phyloP scores from a whole-genome alignment of 225 moss, liverwort and hornwort species.

The Pseudoscleropodium purum region DNA sequence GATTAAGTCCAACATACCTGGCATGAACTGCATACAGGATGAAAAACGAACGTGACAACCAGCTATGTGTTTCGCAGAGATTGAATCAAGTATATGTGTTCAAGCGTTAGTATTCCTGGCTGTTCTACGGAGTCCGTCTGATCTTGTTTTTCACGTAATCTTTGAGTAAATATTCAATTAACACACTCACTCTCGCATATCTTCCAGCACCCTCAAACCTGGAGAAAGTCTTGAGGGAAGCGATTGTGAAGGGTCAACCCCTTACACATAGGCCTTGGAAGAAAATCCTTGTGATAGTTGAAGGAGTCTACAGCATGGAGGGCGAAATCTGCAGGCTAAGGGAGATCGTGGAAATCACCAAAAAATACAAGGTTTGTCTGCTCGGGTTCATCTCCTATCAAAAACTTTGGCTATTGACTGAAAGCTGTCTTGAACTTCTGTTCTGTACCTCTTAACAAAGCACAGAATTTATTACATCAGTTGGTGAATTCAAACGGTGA shows the following conservation, averaged over 20 bases:
- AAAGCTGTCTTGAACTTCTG: background rate
- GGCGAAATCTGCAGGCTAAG: slow-evolving; percentile 75
- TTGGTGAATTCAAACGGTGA: background rate
- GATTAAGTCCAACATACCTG: background rate
- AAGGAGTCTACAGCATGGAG: slow-evolving; percentile 98
- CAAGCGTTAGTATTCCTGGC: background rate
- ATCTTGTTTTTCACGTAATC: background rate
- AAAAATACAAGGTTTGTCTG: slow-evolving; percentile 63
- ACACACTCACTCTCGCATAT: background rate
- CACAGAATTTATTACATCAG: background rate
- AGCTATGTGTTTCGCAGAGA: background rate
- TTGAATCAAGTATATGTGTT: background rate
- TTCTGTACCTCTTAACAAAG: background rate
- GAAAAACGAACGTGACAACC: background rate
- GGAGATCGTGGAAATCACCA: slow-evolving; percentile 65
- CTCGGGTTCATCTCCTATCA: background rate
- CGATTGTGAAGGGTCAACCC: slow-evolving; percentile 74
- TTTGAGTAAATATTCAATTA: background rate
- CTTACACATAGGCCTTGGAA: slow-evolving; percentile 84
- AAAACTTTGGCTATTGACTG: background rate
- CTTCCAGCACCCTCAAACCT: slow-evolving; percentile 67
- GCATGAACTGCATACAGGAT: background rate
- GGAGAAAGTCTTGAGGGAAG: slow-evolving; percentile 56
- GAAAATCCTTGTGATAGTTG: slow-evolving; percentile 82
- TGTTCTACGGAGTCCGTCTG: background rate